Conservation (phyloP, 83 land plant species). For the Picea abies region DNA sequence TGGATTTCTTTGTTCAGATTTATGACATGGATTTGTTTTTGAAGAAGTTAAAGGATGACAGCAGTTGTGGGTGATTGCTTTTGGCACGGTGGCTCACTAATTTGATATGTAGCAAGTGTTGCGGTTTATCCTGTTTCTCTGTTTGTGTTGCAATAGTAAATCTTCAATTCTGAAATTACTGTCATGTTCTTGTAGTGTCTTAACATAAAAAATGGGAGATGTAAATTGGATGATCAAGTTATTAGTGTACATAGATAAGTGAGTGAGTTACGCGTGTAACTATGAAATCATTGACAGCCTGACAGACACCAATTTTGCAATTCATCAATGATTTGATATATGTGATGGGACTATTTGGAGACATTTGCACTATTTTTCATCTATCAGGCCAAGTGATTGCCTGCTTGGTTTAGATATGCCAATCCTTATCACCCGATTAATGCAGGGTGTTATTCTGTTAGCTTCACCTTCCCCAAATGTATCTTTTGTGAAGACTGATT, state of each 20-base stretch:
- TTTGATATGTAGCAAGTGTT: background rate
- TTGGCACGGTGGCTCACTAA: background rate
- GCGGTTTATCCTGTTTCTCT: background rate
- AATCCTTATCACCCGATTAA: background rate
- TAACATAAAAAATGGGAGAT: background rate
- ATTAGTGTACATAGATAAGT: background rate
- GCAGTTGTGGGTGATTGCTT: background rate
- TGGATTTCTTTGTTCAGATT: constrained; percentile 2
- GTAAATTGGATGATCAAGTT: background rate
- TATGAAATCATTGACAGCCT: background rate
- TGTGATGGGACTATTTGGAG: background rate
- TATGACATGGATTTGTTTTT: background rate
- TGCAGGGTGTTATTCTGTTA: background rate
- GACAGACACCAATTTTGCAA: background rate
- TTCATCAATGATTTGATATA: background rate
- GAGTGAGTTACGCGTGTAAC: background rate
- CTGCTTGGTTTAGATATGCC: background rate
- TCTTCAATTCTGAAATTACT: background rate
- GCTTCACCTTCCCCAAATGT: background rate
- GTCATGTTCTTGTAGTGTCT: background rate
- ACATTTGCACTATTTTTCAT: background rate
- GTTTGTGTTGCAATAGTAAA: background rate
- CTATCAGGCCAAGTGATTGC: background rate
- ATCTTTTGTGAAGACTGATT: background rate
- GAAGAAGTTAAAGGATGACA: background rate